Conservation (phyloP, 2,329 filamentous ascomycete species). For the Fusarium sp. region DNA sequence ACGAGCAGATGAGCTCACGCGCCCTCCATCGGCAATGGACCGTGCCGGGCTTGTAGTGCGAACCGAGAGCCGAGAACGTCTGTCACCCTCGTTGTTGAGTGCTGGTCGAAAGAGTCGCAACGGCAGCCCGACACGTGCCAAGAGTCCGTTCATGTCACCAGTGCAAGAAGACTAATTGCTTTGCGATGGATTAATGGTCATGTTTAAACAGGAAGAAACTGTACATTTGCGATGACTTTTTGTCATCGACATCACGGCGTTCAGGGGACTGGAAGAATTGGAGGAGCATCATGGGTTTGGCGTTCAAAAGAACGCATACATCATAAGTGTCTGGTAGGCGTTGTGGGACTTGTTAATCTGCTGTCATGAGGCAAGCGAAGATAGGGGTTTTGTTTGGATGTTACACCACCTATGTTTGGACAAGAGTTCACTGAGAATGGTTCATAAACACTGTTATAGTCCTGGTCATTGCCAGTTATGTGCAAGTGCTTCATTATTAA, state of each 20-base stretch:
- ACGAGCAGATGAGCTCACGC: constrained; percentile 64
- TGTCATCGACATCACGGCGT: constrained; percentile 29
- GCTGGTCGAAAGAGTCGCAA: constrained; percentile 71
- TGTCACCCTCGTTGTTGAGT: constrained; percentile 71
- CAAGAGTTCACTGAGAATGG: neutral
- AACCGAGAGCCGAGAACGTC: constrained; percentile 87
- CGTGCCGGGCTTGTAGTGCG: constrained; percentile 82
- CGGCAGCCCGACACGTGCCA: constrained; percentile 71
- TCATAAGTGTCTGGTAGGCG: constrained; percentile 29
- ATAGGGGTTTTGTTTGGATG: constrained; percentile 15
- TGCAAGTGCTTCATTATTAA: constrained; percentile 14
- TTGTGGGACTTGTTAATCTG: constrained; percentile 14
- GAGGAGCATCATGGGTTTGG: constrained; percentile 18
- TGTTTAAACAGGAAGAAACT: neutral
- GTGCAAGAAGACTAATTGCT: constrained; percentile 59
- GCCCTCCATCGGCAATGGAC: constrained; percentile 66
- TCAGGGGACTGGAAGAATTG: constrained; percentile 3
- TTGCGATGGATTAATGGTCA: neutral
- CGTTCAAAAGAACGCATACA: constrained; percentile 35
- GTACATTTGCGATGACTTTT: neutral
- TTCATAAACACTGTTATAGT: neutral
- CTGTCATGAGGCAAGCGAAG: constrained; percentile 8
- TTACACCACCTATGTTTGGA: neutral
- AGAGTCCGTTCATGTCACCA: constrained; percentile 70
- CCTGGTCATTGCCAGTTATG: neutral